Evolutionary conservation across 805 yeast species (phyloP), one percentile per base, ranked within the genome.

Genomic region (Metschnikowia bowlesiae): DNA sequence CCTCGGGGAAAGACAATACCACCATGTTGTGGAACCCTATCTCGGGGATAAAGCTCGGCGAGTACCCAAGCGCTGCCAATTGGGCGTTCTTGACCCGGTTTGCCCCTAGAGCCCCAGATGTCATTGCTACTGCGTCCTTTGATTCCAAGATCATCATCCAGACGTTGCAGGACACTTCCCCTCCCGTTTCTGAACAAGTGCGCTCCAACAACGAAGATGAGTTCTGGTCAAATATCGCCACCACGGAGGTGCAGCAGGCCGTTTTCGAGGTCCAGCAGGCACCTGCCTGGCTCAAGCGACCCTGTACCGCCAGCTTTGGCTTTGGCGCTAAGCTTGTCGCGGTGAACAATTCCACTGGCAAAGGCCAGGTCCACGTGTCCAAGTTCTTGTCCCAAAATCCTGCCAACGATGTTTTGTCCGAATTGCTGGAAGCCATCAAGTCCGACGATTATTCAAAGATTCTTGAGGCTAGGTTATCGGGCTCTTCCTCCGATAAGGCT

Each of bases 31-130:
- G 99, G 99, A 89, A 94, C 67, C 97, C 97, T 29, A 70, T 81
- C 48, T 69, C 79, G 18, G 95, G 91, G 43, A 73, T 73, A 50
- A 79, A 81, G 61, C 71, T 92, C 55, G 96, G 94, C 5, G 87
- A 89, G 62, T 94, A 88, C 66, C 97, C 98, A 48, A 81, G 95
- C 10, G 81, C 95, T 34, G 87, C 95, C 35, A 91, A 89, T 68
- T 94, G 99, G 99, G 84, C 88, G 11, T 94, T 90, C 71, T 83
- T 89, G 69, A 80, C 96, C 10, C 79, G 79, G 59, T 94, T 91
- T 74, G 95, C 96, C 52, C 96, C 96, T 39, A 67, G 75, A 26
- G 80, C 87, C 30, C 99, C 99, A 2, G 97, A 92, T 54, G 69
- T 89, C 46, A 87, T 94, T 73, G 96, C 96, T 5, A 79, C 87